phyloP scores from a whole-genome alignment of 345 rosid genomes.

The Populus tremula region DNA sequence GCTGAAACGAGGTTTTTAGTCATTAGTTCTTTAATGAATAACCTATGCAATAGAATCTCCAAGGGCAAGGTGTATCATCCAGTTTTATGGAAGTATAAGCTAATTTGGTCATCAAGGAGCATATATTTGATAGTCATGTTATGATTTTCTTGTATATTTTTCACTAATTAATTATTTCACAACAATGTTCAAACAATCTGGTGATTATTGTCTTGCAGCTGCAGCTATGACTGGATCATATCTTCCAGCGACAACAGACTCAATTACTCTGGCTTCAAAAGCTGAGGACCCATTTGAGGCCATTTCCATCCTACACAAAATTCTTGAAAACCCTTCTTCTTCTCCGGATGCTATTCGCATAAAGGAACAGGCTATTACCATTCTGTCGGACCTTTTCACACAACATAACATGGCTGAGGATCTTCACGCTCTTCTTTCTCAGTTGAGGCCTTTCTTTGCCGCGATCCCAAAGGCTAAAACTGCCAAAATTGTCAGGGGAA shows the following conservation, averaged over 20 bases:
- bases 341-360: conserved; percentile 73
- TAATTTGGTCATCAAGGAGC: too few species aligned
- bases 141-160: too few species aligned
- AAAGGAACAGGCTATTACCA: conserved; percentile 78
- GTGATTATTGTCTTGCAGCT: too few species aligned
- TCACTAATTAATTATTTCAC: too few species aligned
- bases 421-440: conserved; percentile 64
- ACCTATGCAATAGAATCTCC: too few species aligned
- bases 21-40: too few species aligned
- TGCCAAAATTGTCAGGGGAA: conserved; percentile 80
- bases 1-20: too few species aligned
- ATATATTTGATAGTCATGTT: too few species aligned
- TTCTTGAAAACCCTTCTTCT: conserved; percentile 81
- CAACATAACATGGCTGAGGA: conserved; percentile 85
- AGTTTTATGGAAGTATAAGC: too few species aligned
- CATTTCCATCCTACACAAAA: conserved; percentile 59
- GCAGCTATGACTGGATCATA: conserved; percentile 25
- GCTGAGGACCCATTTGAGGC: conserved; percentile 63
- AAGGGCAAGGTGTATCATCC: too few species aligned
- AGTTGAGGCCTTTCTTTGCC: conserved; percentile 84
- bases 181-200: too few species aligned
- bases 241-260: conserved; percentile 45
- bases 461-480: conserved; percentile 96
- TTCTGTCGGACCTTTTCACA: conserved; percentile 72
- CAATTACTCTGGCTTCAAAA: conserved; percentile 67